Evolutionary conservation across 2,329 filamentous ascomycete genomes (phyloP), one percentile per base, ranked within the genome.

Genomic region (Calonectria pauciramosa): DNA sequence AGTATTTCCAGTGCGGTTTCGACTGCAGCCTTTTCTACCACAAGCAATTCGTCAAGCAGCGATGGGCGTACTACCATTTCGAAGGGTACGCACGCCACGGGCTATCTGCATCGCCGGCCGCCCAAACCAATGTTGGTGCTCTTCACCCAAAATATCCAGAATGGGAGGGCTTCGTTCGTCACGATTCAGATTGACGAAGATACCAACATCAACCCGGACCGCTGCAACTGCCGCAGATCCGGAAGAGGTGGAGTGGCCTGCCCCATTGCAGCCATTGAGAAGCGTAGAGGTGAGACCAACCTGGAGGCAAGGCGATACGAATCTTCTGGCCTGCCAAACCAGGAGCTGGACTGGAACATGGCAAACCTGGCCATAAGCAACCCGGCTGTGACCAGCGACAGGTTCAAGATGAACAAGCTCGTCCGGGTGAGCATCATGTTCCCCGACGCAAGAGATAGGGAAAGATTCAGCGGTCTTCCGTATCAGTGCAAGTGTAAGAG

Each of bases 91-190:
- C 77, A 80, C 16, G 78, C 79, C 6, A 82, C 82, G 1, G 84
- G 82, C 3, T 77, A 80, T 10, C 72, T 85, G 6, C 82, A 84
- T 47, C 78, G 76, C 28, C 77, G 78, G 11, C 84, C 84, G 1
- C 71, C 79, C 18, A 84, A 83, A 47, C 84, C 84, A 2, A 81
- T 84, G 80, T 79, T 85, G 7, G 83, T 85, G 1, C 69, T 85
- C 9, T 85, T 84, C 63, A 84, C 83, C 0, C 79, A 81, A 34
- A 79, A 76, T 59, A 51, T 68, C 1, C 60, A 77, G 30, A 78
- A 75, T 1, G 77, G 78, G 20, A 76, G 71, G 34, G 70, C 79
- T 16, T 80, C 81, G 0, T 80, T 85, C 7, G 82, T 85, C 18
- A 79, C 81, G 10, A 68, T 85, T 4, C 78, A 83, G 7, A 77